These are phyloP conservation scores for Cladophialophora immunda DNA, from an alignment of 2,329 filamentous ascomycete species.

Conservation along the genomic window DNA sequence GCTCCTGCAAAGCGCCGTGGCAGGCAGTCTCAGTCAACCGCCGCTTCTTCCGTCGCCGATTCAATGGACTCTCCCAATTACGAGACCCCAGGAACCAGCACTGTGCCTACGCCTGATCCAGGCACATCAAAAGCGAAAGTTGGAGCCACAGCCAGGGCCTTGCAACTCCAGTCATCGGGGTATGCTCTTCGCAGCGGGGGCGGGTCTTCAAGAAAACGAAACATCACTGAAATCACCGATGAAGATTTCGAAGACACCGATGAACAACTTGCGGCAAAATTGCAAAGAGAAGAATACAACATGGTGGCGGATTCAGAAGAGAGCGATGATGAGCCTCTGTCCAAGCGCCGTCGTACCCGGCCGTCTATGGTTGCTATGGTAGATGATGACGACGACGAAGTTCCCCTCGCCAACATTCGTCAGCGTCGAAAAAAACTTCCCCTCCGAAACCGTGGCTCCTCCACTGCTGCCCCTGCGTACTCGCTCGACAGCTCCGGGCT, in stretches of 20 bases:
- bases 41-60: slow-evolving; percentile 52
- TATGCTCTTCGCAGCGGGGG: slow-evolving; percentile 56
- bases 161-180: slow-evolving; percentile 55
- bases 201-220: slow-evolving; percentile 47
- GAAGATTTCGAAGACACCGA: slow-evolving; percentile 51
- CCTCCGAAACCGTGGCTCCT: slow-evolving; percentile 1
- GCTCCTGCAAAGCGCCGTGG: slow-evolving; percentile 12
- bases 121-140: slow-evolving; percentile 39
- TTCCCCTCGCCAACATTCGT: slow-evolving; percentile 25
- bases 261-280: slow-evolving; percentile 62
- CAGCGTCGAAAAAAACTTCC: slow-evolving; percentile 14
- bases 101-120: slow-evolving; percentile 61
- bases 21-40: slow-evolving; percentile 45
- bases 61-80: slow-evolving; percentile 57
- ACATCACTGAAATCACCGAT: slow-evolving; percentile 51
- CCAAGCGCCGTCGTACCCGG: slow-evolving; percentile 26
- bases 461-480: not conserved
- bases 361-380: slow-evolving; percentile 13
- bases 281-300: slow-evolving; percentile 66
- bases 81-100: slow-evolving; percentile 71
- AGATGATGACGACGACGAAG: slow-evolving; percentile 34
- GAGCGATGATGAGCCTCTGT: slow-evolving; percentile 26
- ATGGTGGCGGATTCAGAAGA: slow-evolving; percentile 32
- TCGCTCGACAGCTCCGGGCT: slow-evolving; percentile 30
- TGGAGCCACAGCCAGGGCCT: slow-evolving; percentile 57